Base-by-base conservation (phyloP, 805 yeast genomes). In the Saccharomycopsis synnaedendra region DNA sequence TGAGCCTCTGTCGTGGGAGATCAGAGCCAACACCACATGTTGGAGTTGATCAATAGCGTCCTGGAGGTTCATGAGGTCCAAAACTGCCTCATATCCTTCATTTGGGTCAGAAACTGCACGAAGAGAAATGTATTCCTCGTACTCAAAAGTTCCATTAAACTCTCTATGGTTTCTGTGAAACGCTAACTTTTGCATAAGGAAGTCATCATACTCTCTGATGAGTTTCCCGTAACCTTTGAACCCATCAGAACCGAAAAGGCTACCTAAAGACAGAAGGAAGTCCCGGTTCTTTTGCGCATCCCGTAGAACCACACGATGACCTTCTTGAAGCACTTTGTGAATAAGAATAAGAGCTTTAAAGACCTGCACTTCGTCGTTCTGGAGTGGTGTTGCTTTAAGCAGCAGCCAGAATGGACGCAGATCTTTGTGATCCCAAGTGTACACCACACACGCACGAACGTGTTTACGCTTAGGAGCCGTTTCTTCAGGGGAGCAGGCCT, bases 261-360 rank as follows among this genome's bases (percentile, higher is more conserved):
- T 71, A 2, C 80, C 82, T 48, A 93, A 69, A 11, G 88, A 75
- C 47, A 80, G 76, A 43, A 90, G 70, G 81, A 94, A 90, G 45
- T 79, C 83, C 44, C 79, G 68, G 60, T 88, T 86, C 52, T 78
- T 71, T 58, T 78, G 83, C 1, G 87, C 97, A 57, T 87, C 96
- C 45, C 76, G 71, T 57, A 90, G 66, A 4, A 86, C 80, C 31
- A 85, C 74, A 9, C 87, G 87, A 62, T 90, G 97, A n/a, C 98
- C 98, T 64, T 90, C 98, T 62, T 93, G 97, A n/a, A 90, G 67
- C 4, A 93, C 90, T 58, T 90, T 89, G 59, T 90, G 97, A 43
- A 88, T 73, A 54, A 85, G 74, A 46, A 89, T 84, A 59, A 93
- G 68, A 10, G 94, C 81, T 61, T 90, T 90, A 68, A 88, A 89